These are phyloP conservation scores for Lachnellula arida DNA, from an alignment of 2,329 filamentous ascomycete genomes.

Conservation along the genomic window DNA sequence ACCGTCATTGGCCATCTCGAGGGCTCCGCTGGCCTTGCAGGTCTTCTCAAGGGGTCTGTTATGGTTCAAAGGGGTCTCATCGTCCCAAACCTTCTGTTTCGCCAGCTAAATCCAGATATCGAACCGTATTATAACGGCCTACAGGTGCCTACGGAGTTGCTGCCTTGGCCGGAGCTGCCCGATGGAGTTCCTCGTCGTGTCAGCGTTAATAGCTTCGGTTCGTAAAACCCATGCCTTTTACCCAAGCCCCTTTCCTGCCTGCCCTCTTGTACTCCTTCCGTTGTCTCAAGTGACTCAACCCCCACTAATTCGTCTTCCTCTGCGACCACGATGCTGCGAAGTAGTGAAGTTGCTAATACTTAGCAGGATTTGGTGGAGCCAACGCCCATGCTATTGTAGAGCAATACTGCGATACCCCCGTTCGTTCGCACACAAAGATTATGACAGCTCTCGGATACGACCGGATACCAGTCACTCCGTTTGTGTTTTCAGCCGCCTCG, in stretches of 20 bases:
- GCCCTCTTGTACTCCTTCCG: too few species aligned
- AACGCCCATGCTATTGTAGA: conserved; percentile 22
- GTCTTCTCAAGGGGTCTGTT: conserved; percentile 22
- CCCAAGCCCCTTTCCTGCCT: too few species aligned
- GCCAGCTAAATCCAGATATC: conserved; percentile 21
- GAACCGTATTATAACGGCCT: conserved; percentile 13
- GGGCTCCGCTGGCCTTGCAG: conserved; percentile 19
- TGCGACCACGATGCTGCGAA: too few species aligned
- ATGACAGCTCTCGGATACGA: conserved; percentile 4
- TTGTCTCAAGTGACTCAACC: too few species aligned
- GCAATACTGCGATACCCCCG: conserved; percentile 24
- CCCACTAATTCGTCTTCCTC: too few species aligned
- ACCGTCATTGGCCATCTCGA: conserved; percentile 27
- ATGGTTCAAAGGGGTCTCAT: conserved; percentile 20
- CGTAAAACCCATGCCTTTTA: too few species aligned
- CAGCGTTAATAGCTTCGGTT: conserved; percentile 25
- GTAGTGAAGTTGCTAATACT: too few species aligned
- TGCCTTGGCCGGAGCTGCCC: conserved; percentile 11
- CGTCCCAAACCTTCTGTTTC: conserved; percentile 11
- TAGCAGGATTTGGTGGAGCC: conserved; percentile 26
- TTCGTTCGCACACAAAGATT: too few species aligned
- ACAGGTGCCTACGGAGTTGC: conserved; percentile 3
- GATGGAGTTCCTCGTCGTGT: conserved; percentile 18
- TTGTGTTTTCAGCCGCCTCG: conserved; percentile 4
- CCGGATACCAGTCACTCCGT: neutral